Conservation (phyloP, 441 rosid species). For the Rhodomyrtus psidioides region DNA sequence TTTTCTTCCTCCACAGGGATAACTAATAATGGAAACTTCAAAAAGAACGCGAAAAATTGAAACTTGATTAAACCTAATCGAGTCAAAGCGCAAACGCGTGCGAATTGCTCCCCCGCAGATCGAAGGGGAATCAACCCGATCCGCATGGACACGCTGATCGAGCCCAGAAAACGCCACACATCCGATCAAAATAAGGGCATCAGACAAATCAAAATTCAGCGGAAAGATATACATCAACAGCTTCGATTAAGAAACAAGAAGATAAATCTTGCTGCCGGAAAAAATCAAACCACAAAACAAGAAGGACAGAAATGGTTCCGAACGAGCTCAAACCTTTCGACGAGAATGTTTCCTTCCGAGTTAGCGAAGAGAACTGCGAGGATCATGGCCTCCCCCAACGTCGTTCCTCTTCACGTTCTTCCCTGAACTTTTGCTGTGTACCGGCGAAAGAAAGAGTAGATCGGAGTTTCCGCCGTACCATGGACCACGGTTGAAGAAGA, state of each 20-base stretch:
- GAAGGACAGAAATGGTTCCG: background rate
- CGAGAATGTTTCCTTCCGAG: constrained; percentile 76
- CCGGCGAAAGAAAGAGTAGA: background rate
- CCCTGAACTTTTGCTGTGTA: background rate
- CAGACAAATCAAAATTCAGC: background rate
- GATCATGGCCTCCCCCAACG: constrained; percentile 30
- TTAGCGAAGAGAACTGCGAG: constrained; percentile 82
- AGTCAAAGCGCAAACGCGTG: background rate
- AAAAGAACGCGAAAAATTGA: background rate
- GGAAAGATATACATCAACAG: background rate
- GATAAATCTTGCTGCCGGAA: background rate
- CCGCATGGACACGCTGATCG: background rate
- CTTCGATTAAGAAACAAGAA: background rate
- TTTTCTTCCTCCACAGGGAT: background rate
- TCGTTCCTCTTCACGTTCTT: background rate
- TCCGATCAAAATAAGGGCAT: background rate
- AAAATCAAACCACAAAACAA: background rate
- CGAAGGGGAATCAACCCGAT: background rate
- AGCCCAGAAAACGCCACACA: background rate
- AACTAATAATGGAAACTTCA: background rate
- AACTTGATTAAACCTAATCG: background rate
- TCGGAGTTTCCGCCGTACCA: background rate
- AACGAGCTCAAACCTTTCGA: constrained; percentile 49
- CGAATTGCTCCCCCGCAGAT: background rate
- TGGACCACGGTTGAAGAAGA: background rate